Percentiles rank a stretch among this genome's conserved stretches.
These are phyloP conservation scores for Podila minutissima DNA, from an alignment of 192 early-diverging fungal genomes.

Conservation along the genomic window DNA sequence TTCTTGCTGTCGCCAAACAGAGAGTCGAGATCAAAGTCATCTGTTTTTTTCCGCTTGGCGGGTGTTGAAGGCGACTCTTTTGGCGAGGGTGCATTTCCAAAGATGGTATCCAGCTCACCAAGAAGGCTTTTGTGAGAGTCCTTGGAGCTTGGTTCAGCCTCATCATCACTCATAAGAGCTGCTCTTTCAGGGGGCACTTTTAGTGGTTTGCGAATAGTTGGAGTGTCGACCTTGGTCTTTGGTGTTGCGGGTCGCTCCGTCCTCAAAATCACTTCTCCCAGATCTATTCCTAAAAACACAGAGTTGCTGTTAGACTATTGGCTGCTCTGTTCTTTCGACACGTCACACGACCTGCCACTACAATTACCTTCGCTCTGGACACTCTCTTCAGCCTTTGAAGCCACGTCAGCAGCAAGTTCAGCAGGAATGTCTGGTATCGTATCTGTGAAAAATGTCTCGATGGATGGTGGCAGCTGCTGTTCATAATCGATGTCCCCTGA, in stretches of 20 bases:
- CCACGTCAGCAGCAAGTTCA: background rate
- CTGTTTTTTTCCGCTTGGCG: background rate
- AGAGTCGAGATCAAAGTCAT: constrained; percentile 14
- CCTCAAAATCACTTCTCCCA: background rate
- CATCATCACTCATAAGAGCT: too few species aligned
- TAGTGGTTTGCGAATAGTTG: background rate
- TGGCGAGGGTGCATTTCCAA: background rate
- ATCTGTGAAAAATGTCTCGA: background rate
- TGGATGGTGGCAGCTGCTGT: constrained; percentile 21
- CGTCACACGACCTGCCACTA: too few species aligned
- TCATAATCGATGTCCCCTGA: constrained; percentile 20
- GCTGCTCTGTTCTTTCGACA: too few species aligned
- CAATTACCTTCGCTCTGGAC: background rate
- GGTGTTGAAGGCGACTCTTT: background rate
- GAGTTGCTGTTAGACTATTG: background rate
- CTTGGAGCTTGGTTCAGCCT: too few species aligned
- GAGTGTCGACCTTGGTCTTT: background rate
- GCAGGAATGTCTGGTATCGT: background rate
- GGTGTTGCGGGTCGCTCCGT: background rate
- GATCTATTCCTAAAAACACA: background rate
- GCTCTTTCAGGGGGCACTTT: background rate
- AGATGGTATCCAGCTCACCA: constrained; percentile 14
- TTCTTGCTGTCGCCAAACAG: constrained; percentile 18
- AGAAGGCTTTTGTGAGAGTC: background rate
- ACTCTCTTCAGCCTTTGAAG: background rate